Evolutionary conservation across 495 filamentous ascomycete genomes (phyloP).

Genomic region (Aspergillus egyptiacus): DNA sequence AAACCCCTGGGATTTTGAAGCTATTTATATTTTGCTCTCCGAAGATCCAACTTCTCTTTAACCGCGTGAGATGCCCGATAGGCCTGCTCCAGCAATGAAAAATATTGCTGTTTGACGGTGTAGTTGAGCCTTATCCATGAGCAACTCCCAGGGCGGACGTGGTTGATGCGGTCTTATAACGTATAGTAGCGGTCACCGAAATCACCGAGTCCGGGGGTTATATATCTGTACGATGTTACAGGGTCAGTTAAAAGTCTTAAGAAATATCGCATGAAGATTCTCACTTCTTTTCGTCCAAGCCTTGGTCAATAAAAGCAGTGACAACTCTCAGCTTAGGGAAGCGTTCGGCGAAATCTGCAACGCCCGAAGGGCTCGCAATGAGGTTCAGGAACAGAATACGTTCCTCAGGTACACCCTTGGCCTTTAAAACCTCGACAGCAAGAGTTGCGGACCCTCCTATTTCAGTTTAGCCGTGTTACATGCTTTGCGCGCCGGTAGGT

Average conservation of each 20-base stretch:
- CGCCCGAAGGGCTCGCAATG: constrained; percentile 90
- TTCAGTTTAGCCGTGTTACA: constrained; percentile 9
- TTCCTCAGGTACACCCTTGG: constrained; percentile 87
- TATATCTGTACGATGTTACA: constrained; percentile 59
- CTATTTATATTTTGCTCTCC: neutral
- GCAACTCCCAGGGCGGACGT: neutral
- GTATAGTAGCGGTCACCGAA: constrained; percentile 98
- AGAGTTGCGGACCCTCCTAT: constrained; percentile 91
- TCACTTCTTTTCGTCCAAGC: constrained; percentile 95
- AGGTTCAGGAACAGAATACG: constrained; percentile 93
- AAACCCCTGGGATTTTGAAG: neutral
- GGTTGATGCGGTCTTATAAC: constrained; percentile 44
- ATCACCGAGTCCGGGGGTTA: constrained; percentile 90
- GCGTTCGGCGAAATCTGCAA: constrained; percentile 79
- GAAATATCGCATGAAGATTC: constrained; percentile 14
- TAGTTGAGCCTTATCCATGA: neutral
- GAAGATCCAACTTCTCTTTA: neutral
- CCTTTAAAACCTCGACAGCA: constrained; percentile 87
- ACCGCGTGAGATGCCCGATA: neutral
- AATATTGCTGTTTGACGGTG: neutral
- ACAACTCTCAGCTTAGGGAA: constrained; percentile 92
- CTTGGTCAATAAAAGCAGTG: constrained; percentile 94
- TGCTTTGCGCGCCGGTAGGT: neutral
- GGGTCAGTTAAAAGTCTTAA: constrained; percentile 14
- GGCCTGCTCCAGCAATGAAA: neutral